phyloP scores from a whole-genome alignment of 106 monocot species.

The Vanilla planifolia region DNA sequence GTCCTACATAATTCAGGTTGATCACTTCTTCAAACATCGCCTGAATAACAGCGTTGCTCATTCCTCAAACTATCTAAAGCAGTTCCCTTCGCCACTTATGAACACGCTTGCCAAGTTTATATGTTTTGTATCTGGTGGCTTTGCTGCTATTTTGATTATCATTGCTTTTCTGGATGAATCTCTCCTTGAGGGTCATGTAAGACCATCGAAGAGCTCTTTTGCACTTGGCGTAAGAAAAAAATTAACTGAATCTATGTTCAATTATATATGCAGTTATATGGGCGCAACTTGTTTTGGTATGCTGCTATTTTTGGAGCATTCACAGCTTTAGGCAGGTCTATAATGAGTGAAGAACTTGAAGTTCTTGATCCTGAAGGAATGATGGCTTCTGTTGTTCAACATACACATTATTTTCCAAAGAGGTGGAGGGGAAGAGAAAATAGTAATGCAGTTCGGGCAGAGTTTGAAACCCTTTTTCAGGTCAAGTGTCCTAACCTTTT shows the following conservation, averaged over 20 bases:
- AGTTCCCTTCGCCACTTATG: slow-evolving; percentile 93
- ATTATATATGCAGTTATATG: slow-evolving; percentile 69
- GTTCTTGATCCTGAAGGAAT: slow-evolving; percentile 80
- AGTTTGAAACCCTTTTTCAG: slow-evolving; percentile 97
- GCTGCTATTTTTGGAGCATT: slow-evolving; percentile 88
- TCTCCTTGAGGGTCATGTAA: slow-evolving; percentile 95
- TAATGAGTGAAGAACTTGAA: slow-evolving; percentile 75
- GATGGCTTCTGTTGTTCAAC: slow-evolving; percentile 79
- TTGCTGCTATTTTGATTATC: slow-evolving; percentile 87
- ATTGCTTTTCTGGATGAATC: slow-evolving; percentile 92
- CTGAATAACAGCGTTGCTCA: slow-evolving; percentile 64
- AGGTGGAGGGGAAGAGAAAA: slow-evolving; percentile 92
- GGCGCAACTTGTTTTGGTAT: slow-evolving; percentile 95
- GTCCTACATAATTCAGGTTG: slow-evolving; percentile 51
- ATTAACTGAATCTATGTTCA: not conserved
- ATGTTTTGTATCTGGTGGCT: slow-evolving; percentile 91
- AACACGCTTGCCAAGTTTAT: slow-evolving; percentile 86
- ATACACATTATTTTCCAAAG: slow-evolving; percentile 96
- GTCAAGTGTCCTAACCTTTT: slow-evolving; percentile 21
- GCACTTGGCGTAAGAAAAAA: not conserved
- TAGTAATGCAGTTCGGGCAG: slow-evolving; percentile 59
- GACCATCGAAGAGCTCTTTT: slow-evolving; percentile 9
- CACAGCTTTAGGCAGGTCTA: slow-evolving; percentile 78
- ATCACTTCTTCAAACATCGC: slow-evolving; percentile 87
- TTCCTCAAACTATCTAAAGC: slow-evolving; percentile 85